Percentiles rank a stretch among this genome's conserved stretches.
phyloP scores from a whole-genome alignment of 768 basidiomycete species.

The Phylloporus sp. region DNA sequence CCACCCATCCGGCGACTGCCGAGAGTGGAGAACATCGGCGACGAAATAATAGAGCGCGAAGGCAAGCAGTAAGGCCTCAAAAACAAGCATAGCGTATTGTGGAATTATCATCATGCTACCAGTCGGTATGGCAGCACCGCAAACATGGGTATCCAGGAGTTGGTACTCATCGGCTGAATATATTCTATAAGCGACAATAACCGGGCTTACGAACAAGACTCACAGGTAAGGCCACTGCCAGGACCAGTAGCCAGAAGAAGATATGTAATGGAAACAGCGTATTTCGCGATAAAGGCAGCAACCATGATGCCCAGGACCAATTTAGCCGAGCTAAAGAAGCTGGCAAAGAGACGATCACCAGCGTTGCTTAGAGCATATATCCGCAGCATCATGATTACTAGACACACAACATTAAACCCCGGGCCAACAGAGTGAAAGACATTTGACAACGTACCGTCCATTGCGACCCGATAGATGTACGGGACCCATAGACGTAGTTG shows the following conservation, averaged over 20 bases:
- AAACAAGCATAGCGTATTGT: constrained; percentile 7
- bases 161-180: neutral
- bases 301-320: constrained; percentile 8
- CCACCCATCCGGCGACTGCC: constrained; percentile 3
- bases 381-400: constrained; percentile 22
- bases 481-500: constrained; percentile 14
- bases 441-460: constrained; percentile 14
- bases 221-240: constrained; percentile 1
- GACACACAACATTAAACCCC: neutral
- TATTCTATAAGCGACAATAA: neutral
- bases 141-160: neutral
- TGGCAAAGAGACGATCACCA: neutral
- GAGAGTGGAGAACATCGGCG: constrained; percentile 1
- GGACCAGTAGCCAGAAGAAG: constrained; percentile 14
- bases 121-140: neutral
- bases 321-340: constrained; percentile 5
- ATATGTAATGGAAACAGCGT: neutral
- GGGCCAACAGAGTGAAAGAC: neutral
- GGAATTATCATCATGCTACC: neutral
- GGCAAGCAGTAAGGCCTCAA: constrained; percentile 16
- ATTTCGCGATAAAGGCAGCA: constrained; percentile 5
- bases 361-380: constrained; percentile 11
- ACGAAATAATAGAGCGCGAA: constrained; percentile 12
- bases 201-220: neutral
- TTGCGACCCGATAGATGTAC: constrained; percentile 11